Evolutionary conservation across 2,329 filamentous ascomycete genomes (phyloP).

Genomic region (Neobulgaria alba): DNA sequence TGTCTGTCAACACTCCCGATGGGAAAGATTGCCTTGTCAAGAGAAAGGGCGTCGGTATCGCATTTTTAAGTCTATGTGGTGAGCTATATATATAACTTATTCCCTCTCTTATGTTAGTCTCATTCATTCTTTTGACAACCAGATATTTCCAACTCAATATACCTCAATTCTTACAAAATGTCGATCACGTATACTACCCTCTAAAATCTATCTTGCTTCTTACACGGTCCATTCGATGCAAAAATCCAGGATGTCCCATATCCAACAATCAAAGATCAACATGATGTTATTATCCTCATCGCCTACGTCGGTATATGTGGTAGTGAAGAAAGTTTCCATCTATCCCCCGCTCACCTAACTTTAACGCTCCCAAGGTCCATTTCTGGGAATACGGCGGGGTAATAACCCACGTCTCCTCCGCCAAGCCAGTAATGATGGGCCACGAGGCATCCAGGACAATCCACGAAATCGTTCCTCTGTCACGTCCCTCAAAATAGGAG

Average conservation of each 20-base stretch:
- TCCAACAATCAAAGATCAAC: constrained; percentile 32
- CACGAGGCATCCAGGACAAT: constrained; percentile 36
- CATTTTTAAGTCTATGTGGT: too few relatives aligned
- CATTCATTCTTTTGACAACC: too few relatives aligned
- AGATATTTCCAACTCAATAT: too few relatives aligned
- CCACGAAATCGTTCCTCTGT: constrained; percentile 11
- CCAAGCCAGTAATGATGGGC: constrained; percentile 38
- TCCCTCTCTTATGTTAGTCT: too few relatives aligned
- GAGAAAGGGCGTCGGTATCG: too few relatives aligned
- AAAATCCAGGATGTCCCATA: constrained; percentile 36
- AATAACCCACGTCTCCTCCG: constrained; percentile 38
- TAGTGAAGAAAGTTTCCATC: constrained; percentile 34
- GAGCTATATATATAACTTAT: too few relatives aligned
- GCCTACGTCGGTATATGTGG: constrained; percentile 41
- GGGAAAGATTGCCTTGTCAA: too few relatives aligned
- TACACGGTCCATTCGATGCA: constrained; percentile 36
- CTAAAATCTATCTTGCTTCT: constrained; percentile 40
- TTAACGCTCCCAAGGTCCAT: constrained; percentile 12
- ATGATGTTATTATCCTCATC: constrained; percentile 37
- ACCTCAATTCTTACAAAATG: too few relatives aligned
- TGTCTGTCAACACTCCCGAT: too few relatives aligned
- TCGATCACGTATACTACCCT: too few relatives aligned
- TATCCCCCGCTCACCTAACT: not conserved
- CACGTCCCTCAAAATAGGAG: constrained; percentile 23
- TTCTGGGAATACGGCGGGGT: constrained; percentile 36